Evolutionary conservation across 331 rosid genomes (phyloP).

Genomic region (Quercus tomentella): DNA sequence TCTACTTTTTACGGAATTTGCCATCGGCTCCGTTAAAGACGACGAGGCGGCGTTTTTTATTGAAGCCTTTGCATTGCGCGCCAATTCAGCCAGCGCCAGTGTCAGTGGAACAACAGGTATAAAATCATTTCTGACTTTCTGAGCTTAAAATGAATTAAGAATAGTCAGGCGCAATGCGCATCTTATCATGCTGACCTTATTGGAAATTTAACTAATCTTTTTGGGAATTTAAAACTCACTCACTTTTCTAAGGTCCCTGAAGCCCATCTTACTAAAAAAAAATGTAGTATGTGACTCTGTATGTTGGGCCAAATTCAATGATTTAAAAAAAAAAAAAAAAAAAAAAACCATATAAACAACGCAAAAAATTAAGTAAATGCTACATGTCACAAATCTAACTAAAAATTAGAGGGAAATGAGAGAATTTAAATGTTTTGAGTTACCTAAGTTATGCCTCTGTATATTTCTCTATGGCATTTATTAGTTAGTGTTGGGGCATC

Average conservation of each 20-base stretch:
- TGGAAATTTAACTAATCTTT: background rate
- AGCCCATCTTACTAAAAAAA: background rate
- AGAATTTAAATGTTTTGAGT: too few relatives aligned
- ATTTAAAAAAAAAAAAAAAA: too few relatives aligned
- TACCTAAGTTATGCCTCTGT: too few relatives aligned
- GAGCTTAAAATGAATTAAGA: background rate
- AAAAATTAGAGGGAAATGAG: too few relatives aligned
- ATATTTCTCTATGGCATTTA: too few relatives aligned
- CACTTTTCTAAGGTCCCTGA: background rate
- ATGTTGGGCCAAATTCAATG: too few relatives aligned
- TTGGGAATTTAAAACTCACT: too few relatives aligned
- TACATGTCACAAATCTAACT: too few relatives aligned
- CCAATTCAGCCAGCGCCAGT: constrained; percentile 35
- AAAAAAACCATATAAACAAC: too few relatives aligned
- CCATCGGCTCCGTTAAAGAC: constrained; percentile 1
- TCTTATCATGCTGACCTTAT: background rate
- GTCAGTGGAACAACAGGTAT: constrained; percentile 38
- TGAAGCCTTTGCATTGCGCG: constrained; percentile 35
- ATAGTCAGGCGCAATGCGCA: too few relatives aligned
- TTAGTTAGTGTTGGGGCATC: too few relatives aligned
- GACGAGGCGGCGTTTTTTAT: background rate
- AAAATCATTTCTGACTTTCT: background rate
- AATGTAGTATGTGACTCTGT: background rate
- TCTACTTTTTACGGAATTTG: constrained; percentile 4
- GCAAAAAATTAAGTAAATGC: too few relatives aligned